These are phyloP conservation scores for Talaromyces sp. DNA, from an alignment of 2,329 filamentous ascomycete genomes.

Conservation along the genomic window DNA sequence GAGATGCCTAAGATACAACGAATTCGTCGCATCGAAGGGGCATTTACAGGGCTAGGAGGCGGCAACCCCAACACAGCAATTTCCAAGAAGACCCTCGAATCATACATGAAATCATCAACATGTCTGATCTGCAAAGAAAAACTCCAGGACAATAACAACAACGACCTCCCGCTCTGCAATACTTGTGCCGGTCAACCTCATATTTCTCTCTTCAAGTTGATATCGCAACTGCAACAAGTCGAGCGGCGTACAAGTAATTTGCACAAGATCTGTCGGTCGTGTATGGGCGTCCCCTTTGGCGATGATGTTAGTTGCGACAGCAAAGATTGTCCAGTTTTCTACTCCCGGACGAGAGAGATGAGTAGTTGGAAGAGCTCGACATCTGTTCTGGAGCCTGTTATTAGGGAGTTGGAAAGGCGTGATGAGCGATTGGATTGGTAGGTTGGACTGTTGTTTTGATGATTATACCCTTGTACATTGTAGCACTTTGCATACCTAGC, in stretches of 20 bases:
- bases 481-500: not conserved
- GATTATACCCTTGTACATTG: not conserved
- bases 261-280: slow-evolving; percentile 71
- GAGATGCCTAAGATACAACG: slow-evolving; percentile 92
- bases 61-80: slow-evolving; percentile 17
- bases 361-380: slow-evolving; percentile 37
- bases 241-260: slow-evolving; percentile 65
- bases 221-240: slow-evolving; percentile 57
- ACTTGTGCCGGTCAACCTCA: slow-evolving; percentile 41
- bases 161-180: slow-evolving; percentile 42
- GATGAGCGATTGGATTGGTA: slow-evolving; percentile 39
- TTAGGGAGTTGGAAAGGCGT: slow-evolving; percentile 34
- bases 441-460: not conserved
- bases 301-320: slow-evolving; percentile 86
- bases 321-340: slow-evolving; percentile 90
- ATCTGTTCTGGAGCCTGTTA: slow-evolving; percentile 36
- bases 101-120: slow-evolving; percentile 78
- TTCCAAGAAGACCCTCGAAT: slow-evolving; percentile 74
- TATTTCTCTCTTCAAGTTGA: slow-evolving; percentile 62
- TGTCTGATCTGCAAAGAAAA: slow-evolving; percentile 73
- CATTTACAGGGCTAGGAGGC: slow-evolving; percentile 25
- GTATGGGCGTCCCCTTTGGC: slow-evolving; percentile 66
- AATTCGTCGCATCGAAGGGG: slow-evolving; percentile 59
- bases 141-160: slow-evolving; percentile 38
- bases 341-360: slow-evolving; percentile 47